Evolutionary conservation across 83 land plant genomes (phyloP), one percentile per base, ranked within the genome.

Genomic region (Picea abies): DNA sequence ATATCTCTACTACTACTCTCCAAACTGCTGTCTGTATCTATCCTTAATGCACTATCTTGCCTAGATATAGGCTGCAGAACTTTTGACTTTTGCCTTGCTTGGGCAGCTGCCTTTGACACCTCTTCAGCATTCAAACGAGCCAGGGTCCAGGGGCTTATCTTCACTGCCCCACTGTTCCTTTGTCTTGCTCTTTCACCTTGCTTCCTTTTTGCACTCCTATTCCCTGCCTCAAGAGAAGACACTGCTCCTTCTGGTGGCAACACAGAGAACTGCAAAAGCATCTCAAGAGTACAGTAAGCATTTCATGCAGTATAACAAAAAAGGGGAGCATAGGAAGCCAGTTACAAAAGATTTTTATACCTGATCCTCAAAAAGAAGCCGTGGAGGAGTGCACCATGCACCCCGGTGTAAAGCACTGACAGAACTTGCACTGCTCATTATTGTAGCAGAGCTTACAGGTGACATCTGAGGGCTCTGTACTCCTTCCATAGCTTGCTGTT

Each of bases 361-460:
- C 96, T 95, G 94, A 87, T 92, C 91, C 63, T 95, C 98, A 47
- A 95, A 83, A 75, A 95, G 91, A 58, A 94, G 81, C 11, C 90
- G 83, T 47, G 98, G 98, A 7, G 98, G 96, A 35, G 98, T 94
- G 79, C 98, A 95, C 98, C 98, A 94, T 62, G 98, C 89, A 62
- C 88, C 91, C 14, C 90, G 89, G 41, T 91, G 94, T 75, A 93
- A 87, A 39, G 90, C 88, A 79, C 88, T 86, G 76, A 90, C 82
- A 62, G 96, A 94, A 84, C 98, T 95, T 22, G 93, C 90, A 81
- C 96, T 92, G 87, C 98, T 95, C 20, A 95, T 79, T 35, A 90
- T 91, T 70, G 98, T 95, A 47, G 95, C 84, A n/a, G 98, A 93
- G 87, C 98, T 95, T 19, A 82, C 86, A 77, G 85, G 87, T 22